Percentiles rank a stretch among this genome's conserved stretches.
Conservation (phyloP, 2,329 filamentous ascomycete species). For the Aspergillus pseudoviridinutans region DNA sequence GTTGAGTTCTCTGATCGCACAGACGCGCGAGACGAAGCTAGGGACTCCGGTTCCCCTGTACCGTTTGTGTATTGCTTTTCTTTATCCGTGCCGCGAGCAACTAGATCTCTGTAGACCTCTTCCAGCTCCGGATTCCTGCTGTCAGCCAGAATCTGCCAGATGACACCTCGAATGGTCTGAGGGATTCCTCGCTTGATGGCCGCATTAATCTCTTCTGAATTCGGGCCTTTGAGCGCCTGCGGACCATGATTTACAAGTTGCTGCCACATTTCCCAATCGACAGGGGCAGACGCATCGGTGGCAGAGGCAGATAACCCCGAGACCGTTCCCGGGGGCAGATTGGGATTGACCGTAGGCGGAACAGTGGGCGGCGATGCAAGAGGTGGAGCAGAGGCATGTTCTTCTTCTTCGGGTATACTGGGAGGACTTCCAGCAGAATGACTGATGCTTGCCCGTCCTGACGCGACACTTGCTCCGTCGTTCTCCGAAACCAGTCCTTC, state of each 20-base stretch:
- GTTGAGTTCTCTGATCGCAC: conserved; percentile 73
- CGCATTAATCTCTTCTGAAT: conserved; percentile 80
- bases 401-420: conserved; percentile 46
- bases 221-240: conserved; percentile 79
- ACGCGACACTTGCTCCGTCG: conserved; percentile 51
- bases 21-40: conserved; percentile 76
- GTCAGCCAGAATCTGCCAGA: conserved; percentile 95
- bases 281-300: conserved; percentile 61
- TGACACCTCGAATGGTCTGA: conserved; percentile 91
- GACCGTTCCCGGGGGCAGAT: conserved; percentile 77
- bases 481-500: conserved; percentile 60
- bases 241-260: conserved; percentile 92
- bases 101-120: conserved; percentile 75
- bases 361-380: conserved; percentile 44
- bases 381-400: conserved; percentile 31
- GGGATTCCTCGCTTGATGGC: conserved; percentile 94
- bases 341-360: conserved; percentile 63
- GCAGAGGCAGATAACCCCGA: conserved; percentile 72
- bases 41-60: conserved; percentile 61
- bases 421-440: conserved; percentile 46
- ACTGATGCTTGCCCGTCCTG: conserved; percentile 41
- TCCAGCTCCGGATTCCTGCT: conserved; percentile 93
- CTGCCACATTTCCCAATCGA: conserved; percentile 99
- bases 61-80: conserved; percentile 60
- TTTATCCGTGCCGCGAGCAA: conserved; percentile 75